phyloP scores from a whole-genome alignment of 768 basidiomycete genomes.

The Neoboletus subvelutipes region DNA sequence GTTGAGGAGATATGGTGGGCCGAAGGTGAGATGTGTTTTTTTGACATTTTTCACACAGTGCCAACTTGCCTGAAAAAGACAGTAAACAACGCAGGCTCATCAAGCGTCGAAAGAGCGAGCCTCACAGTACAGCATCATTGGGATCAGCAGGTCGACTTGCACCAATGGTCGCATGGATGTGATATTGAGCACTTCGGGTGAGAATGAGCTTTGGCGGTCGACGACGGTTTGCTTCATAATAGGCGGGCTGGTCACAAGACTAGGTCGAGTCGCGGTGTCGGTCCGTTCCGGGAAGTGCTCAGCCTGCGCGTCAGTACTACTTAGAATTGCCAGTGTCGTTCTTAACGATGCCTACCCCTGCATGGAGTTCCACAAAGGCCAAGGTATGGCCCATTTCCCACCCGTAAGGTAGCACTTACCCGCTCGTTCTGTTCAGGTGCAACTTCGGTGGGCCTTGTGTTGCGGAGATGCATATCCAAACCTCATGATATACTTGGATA shows the following conservation, averaged over 20 bases:
- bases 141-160: not conserved
- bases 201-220: not conserved
- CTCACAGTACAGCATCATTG: not conserved
- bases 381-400: slow-evolving; percentile 38
- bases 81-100: not conserved
- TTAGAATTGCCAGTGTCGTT: too few relatives aligned
- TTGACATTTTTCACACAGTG: too few relatives aligned
- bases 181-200: not conserved
- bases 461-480: not conserved
- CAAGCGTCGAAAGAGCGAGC: not conserved
- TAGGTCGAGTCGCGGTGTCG: slow-evolving; percentile 10
- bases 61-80: too few relatives aligned
- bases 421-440: slow-evolving; percentile 36
- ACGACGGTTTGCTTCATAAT: too few relatives aligned
- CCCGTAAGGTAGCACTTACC: slow-evolving; percentile 6
- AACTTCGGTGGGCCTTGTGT: slow-evolving; percentile 40
- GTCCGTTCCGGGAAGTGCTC: slow-evolving; percentile 10
- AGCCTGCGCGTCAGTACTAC: slow-evolving; percentile 6
- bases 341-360: slow-evolving; percentile 27
- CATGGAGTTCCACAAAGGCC: slow-evolving; percentile 64
- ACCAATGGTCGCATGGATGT: not conserved
- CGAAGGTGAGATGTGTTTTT: too few relatives aligned
- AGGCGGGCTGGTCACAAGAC: too few relatives aligned
- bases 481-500: slow-evolving; percentile 5
- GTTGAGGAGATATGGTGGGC: too few relatives aligned